Base-by-base conservation (phyloP, 352 stramenopile species). In the Pythium monospermum region DNA sequence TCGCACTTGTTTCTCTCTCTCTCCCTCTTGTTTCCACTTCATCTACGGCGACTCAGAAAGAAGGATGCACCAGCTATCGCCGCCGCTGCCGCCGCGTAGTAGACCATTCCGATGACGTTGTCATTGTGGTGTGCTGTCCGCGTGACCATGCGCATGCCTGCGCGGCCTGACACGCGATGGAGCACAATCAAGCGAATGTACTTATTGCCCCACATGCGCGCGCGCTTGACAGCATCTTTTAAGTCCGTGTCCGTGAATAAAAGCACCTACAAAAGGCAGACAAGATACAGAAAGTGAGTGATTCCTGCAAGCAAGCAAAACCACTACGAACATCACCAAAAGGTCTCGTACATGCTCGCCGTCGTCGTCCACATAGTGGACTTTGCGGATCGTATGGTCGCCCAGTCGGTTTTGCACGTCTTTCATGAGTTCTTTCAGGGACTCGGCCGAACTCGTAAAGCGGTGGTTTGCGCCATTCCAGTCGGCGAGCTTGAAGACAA, bases 331-430 rank as follows among this genome's bases (percentile, higher is more conserved):
- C n/a, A 33, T 11, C 18, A 30, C 5, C 13, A 21, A 15, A 37
- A 47, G 42, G 49, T 49, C 53, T n/a, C 71, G 41, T 64, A 86
- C 76, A 54, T 89, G 81, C 28, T 94, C 83, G 49, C 66, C 71
- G 54, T 94, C 83, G 25, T 94, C 83, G 42, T 94, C 81, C 23
- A 91, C 71, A 44, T 91, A 91, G 28, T 91, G 76, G 23, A 93
- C 64, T 45, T 83, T 71, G 4, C 73, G 70, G 37, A 89, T 91
- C 18, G 78, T 89, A 40, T 84, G 67, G 49, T 90, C 80, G 6
- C 82, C 83, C 1, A 91, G 55, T 21, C 79, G 76, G 32, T 69
- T 84, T 47, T 89, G 75, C 0, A 94, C 79, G 42, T 92, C 75
- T 19, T 69, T 64, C 21, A 89, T 46, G 13, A 94, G 59, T 30